phyloP scores from a whole-genome alignment of 331 rosid genomes.

The Cydonia oblonga region DNA sequence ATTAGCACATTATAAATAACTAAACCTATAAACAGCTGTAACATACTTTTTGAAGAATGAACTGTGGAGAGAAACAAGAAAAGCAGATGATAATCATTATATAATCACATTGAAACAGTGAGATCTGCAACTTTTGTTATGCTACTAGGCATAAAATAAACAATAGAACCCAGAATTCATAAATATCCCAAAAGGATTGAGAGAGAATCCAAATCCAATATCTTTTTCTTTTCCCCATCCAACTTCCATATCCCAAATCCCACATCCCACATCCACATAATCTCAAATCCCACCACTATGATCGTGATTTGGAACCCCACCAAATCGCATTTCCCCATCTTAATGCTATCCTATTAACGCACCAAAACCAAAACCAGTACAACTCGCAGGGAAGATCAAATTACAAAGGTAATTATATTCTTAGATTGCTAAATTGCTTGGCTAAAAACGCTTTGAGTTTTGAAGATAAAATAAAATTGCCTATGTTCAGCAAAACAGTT shows the following conservation, averaged over 20 bases:
- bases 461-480: too few species aligned
- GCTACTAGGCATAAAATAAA: neutral
- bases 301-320: conserved; percentile 8
- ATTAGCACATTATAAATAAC: too few species aligned
- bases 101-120: neutral
- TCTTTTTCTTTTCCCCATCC: neutral
- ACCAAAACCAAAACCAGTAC: neutral
- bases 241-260: too few species aligned
- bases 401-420: too few species aligned
- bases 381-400: neutral
- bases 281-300: conserved; percentile 5
- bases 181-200: neutral
- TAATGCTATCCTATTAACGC: conserved; percentile 1
- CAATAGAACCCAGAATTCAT: neutral
- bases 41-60: too few species aligned
- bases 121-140: neutral
- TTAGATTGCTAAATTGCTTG: neutral
- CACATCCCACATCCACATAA: neutral
- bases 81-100: neutral
- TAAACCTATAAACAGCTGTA: too few species aligned
- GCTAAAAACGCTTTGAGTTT: neutral
- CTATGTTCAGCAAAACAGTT: neutral
- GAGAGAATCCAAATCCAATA: neutral
- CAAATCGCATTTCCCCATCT: neutral
- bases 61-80: neutral